Conservation (phyloP, 225 moss, liverwort and hornwort genomes). For the Rhytidiadelphus loreus region DNA sequence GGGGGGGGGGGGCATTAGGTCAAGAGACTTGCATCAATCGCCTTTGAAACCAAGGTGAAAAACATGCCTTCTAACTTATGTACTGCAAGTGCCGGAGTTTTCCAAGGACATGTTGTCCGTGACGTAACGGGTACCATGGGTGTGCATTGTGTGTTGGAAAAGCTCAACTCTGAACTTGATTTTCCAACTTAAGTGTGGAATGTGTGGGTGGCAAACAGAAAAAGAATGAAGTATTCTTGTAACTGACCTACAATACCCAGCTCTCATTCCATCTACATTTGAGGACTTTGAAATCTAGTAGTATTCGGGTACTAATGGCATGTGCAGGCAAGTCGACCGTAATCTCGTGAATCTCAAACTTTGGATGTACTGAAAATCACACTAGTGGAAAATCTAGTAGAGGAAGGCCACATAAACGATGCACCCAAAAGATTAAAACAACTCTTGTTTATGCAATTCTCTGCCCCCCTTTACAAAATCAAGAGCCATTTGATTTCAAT, state of each 20-base stretch:
- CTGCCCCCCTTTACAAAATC: no score
- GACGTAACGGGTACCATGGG: neutral
- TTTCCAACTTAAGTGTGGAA: neutral
- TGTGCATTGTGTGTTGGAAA: neutral
- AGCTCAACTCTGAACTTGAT: neutral
- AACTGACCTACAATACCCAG: neutral
- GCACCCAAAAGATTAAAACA: no score
- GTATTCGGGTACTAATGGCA: no score
- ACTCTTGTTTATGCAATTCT: no score
- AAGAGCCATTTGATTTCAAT: no score
- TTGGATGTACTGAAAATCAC: neutral
- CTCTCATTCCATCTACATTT: neutral
- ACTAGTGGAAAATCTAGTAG: neutral
- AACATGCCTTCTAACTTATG: neutral
- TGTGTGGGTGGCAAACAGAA: neutral
- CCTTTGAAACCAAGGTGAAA: neutral
- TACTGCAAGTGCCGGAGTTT: neutral
- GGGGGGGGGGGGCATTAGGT: neutral
- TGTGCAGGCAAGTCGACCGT: accelerated
- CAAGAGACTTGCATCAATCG: neutral
- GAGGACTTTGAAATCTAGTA: neutral
- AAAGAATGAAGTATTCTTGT: neutral
- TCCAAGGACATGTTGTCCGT: neutral
- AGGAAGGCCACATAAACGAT: neutral
- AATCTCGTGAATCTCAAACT: neutral